Evolutionary conservation across 2,329 filamentous ascomycete species (phyloP).

Genomic region (Chaetomium sp.): DNA sequence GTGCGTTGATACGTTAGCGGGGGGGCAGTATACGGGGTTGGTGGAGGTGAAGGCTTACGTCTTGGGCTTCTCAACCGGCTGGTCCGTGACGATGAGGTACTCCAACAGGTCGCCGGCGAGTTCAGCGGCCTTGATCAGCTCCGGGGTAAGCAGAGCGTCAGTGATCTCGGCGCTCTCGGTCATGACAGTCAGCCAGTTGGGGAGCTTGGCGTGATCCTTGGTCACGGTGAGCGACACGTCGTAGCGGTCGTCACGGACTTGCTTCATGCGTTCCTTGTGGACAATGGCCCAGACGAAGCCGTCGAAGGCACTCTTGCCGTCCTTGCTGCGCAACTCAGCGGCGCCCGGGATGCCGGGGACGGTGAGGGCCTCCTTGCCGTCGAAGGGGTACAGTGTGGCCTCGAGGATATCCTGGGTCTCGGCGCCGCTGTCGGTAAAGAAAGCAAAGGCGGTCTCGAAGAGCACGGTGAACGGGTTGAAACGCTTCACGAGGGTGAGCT

Average conservation of each 20-base stretch:
- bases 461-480: constrained; percentile 72
- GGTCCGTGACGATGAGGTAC: constrained; percentile 85
- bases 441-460: constrained; percentile 68
- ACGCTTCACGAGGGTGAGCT: constrained; percentile 77
- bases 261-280: constrained; percentile 92
- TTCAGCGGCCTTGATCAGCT: constrained; percentile 78
- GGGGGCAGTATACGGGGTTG: not conserved
- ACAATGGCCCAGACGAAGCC: constrained; percentile 94
- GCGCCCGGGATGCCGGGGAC: constrained; percentile 67
- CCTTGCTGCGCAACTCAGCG: constrained; percentile 57
- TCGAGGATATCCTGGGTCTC: constrained; percentile 73
- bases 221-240: constrained; percentile 90
- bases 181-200: constrained; percentile 90
- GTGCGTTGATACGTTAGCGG: constrained; percentile 10
- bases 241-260: constrained; percentile 87
- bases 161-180: constrained; percentile 95
- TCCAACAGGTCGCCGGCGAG: constrained; percentile 80
- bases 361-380: constrained; percentile 82
- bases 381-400: constrained; percentile 81
- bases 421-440: constrained; percentile 78
- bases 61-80: constrained; percentile 81
- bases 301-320: constrained; percentile 73
- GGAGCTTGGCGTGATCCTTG: constrained; percentile 89
- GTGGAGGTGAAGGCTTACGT: constrained; percentile 60
- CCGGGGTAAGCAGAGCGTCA: constrained; percentile 81